Evolutionary conservation across 345 rosid species (phyloP).

Genomic region (Salix dunnii): DNA sequence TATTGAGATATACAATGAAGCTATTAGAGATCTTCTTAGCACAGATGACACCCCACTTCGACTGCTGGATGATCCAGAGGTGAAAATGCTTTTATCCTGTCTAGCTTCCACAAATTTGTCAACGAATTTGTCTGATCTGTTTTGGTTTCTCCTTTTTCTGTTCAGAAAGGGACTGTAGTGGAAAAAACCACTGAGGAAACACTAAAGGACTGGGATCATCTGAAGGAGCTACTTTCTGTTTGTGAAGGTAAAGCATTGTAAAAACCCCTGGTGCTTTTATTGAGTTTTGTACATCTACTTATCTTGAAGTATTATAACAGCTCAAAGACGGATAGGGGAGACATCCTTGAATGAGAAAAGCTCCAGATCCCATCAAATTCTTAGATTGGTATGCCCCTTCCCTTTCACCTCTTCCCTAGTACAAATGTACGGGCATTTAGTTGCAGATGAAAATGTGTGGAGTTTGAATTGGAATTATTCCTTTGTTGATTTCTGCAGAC

Average conservation of each 20-base stretch:
- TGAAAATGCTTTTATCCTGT: constrained; percentile 21
- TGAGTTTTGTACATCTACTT: constrained; percentile 10
- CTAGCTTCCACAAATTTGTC: not conserved
- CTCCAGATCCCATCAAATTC: constrained; percentile 98
- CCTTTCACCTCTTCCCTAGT: not conserved
- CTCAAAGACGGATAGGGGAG: constrained; percentile 90
- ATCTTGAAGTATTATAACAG: constrained; percentile 40
- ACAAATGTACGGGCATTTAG: constrained; percentile 14
- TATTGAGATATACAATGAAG: constrained; percentile 95
- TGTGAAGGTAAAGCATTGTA: constrained; percentile 70
- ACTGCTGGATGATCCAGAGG: constrained; percentile 95
- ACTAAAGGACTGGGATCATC: constrained; percentile 82
- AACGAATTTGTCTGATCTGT: constrained; percentile 14
- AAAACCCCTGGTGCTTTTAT: constrained; percentile 4
- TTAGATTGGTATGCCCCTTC: constrained; percentile 59
- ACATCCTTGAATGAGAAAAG: constrained; percentile 88
- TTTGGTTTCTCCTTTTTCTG: constrained; percentile 13
- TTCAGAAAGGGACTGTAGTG: constrained; percentile 79
- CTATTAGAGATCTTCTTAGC: constrained; percentile 80
- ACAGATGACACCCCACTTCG: constrained; percentile 69
- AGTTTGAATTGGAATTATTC: not conserved
- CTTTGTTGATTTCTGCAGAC: constrained; percentile 45
- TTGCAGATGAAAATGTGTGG: not conserved
- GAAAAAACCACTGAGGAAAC: constrained; percentile 80
- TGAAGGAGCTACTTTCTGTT: constrained; percentile 72